phyloP scores from a whole-genome alignment of 2,329 filamentous ascomycete genomes.

The Scortechinia acanthostroma region DNA sequence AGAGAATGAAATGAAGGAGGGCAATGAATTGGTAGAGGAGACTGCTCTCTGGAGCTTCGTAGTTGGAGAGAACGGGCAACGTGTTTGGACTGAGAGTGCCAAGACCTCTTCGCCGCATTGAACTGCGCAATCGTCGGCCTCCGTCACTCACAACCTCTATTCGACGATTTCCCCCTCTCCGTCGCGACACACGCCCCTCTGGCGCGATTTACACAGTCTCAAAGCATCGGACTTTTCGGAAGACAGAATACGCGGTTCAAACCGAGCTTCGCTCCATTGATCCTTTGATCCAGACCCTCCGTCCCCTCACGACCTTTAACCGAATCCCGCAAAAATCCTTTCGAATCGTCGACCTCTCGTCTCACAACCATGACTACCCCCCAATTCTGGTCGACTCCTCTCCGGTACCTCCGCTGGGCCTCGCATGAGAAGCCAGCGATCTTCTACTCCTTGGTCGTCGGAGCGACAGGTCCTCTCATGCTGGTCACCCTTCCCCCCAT shows the following conservation, averaged over 20 bases:
- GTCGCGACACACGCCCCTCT: neutral
- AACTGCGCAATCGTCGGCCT: too few species aligned
- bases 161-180: neutral
- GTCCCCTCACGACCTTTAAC: neutral
- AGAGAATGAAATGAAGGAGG: neutral
- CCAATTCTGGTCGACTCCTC: conserved; percentile 41
- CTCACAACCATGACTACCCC: conserved; percentile 29
- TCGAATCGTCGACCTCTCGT: neutral
- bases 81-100: neutral
- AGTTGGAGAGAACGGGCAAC: neutral
- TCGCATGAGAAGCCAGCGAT: conserved; percentile 63
- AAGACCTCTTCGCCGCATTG: neutral
- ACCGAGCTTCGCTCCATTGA: neutral
- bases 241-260: neutral
- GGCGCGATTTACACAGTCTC: too few species aligned
- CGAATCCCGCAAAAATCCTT: neutral
- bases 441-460: conserved; percentile 59
- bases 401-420: conserved; percentile 64
- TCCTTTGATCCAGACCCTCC: neutral
- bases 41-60: neutral
- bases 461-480: conserved; percentile 47
- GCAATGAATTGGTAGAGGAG: neutral
- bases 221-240: too few species aligned
- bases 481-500: conserved; percentile 50
- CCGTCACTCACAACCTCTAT: neutral